A percentile compares a stretch with the other conserved stretches of the same genome.
Conservation (phyloP, 495 filamentous ascomycete genomes). For the Annulohypoxylon moriforme region DNA sequence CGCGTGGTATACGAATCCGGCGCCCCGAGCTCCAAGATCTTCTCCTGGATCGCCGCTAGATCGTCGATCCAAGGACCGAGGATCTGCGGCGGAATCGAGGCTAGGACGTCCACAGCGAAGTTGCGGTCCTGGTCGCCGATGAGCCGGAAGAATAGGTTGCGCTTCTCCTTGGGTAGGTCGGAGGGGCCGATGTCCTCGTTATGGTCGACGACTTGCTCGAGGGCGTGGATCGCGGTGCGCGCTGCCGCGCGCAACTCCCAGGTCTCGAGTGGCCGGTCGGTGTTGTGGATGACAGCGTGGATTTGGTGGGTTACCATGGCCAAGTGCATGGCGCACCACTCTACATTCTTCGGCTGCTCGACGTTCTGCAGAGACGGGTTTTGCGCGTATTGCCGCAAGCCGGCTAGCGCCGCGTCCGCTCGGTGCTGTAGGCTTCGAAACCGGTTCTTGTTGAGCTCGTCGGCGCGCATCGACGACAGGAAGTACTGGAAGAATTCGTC, state of each 20-base stretch:
- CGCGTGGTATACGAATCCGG: constrained; percentile 28
- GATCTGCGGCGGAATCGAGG: constrained; percentile 48
- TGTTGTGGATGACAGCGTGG: constrained; percentile 49
- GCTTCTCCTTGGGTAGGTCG: constrained; percentile 33
- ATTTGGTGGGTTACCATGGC: constrained; percentile 50
- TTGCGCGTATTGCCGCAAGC: constrained; percentile 49
- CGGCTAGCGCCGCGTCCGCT: constrained; percentile 53
- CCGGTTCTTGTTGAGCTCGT: constrained; percentile 53
- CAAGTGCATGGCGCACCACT: constrained; percentile 57
- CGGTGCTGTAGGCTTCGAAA: constrained; percentile 55
- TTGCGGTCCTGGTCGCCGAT: constrained; percentile 51
- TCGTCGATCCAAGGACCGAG: constrained; percentile 39
- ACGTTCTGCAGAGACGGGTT: constrained; percentile 29
- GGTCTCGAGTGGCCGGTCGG: constrained; percentile 48
- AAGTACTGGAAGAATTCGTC: constrained; percentile 58
- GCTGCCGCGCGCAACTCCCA: constrained; percentile 54
- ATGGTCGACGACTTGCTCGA: constrained; percentile 51
- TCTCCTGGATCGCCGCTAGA: constrained; percentile 28
- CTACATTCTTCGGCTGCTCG: constrained; percentile 30
- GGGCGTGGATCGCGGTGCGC: constrained; percentile 54
- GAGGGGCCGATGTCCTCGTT: constrained; percentile 46
- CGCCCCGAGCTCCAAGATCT: constrained; percentile 18
- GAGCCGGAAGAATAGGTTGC: constrained; percentile 55
- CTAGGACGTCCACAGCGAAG: constrained; percentile 54
- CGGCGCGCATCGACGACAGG: constrained; percentile 49